These are phyloP conservation scores for Phoma sp. DNA, from an alignment of 2,329 filamentous ascomycete genomes.

Conservation along the genomic window DNA sequence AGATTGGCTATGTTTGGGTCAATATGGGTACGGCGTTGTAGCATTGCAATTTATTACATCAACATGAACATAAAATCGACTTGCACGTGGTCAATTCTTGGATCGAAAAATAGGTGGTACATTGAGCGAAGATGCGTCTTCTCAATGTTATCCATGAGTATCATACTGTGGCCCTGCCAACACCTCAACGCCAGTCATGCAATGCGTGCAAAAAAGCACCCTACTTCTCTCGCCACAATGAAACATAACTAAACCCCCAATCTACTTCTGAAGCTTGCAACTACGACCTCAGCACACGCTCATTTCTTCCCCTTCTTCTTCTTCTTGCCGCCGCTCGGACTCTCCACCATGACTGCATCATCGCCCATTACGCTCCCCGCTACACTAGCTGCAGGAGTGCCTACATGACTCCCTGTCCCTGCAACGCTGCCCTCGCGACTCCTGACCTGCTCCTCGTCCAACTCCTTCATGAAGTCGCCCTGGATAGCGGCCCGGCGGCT, in stretches of 20 bases:
- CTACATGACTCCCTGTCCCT: constrained; percentile 16
- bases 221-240: neutral
- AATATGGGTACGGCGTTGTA: constrained; percentile 43
- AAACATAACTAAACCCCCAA: neutral
- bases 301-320: constrained; percentile 69
- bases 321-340: constrained; percentile 58
- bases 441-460: constrained; percentile 65
- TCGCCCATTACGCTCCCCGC: constrained; percentile 57
- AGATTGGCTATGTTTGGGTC: constrained; percentile 30
- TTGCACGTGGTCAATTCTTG: no score
- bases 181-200: constrained; percentile 22
- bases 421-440: constrained; percentile 22
- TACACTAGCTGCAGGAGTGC: constrained; percentile 19
- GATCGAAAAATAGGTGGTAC: constrained; percentile 11
- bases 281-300: constrained; percentile 1
- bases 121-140: neutral
- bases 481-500: constrained; percentile 77
- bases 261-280: neutral
- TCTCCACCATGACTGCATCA: constrained; percentile 80
- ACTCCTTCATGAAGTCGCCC: constrained; percentile 82
- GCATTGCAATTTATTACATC: constrained; percentile 39
- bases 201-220: constrained; percentile 5
- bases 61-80: constrained; percentile 16
- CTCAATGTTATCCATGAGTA: constrained; percentile 33
- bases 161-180: constrained; percentile 14